These are phyloP conservation scores for Penicillium pancosmium DNA, from an alignment of 495 filamentous ascomycete species.

Conservation along the genomic window DNA sequence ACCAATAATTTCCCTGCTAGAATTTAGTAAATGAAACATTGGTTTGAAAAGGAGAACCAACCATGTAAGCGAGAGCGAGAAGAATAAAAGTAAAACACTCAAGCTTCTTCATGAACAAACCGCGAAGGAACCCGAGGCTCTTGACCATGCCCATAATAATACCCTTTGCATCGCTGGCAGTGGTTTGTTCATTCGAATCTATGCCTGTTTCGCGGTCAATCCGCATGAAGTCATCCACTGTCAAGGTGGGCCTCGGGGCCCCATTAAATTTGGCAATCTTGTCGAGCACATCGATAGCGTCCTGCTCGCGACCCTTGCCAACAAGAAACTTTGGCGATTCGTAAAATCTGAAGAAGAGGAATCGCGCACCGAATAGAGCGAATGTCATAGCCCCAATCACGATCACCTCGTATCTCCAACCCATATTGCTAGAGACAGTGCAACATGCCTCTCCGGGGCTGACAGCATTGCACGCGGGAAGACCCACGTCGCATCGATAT, in stretches of 20 bases:
- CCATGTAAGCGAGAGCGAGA: conserved; percentile 19
- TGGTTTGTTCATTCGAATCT: neutral
- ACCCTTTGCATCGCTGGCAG: neutral
- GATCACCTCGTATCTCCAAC: conserved; percentile 72
- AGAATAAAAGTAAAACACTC: conserved; percentile 14
- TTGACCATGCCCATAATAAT: conserved; percentile 2
- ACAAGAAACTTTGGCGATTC: conserved; percentile 70
- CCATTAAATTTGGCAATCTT: conserved; percentile 39
- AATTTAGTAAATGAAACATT: neutral
- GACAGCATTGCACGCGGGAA: conserved; percentile 27
- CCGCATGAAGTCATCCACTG: conserved; percentile 10
- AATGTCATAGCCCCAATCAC: conserved; percentile 66
- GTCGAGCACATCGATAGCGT: conserved; percentile 40
- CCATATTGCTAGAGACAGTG: conserved; percentile 58
- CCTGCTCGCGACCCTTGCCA: conserved; percentile 37
- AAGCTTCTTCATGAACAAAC: conserved; percentile 10
- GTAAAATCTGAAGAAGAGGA: conserved; percentile 65
- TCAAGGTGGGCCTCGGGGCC: conserved; percentile 7
- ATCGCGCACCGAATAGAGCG: conserved; percentile 60
- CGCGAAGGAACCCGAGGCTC: conserved; percentile 5
- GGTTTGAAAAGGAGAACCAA: neutral
- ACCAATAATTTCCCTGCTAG: conserved; percentile 23
- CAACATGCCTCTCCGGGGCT: conserved; percentile 45
- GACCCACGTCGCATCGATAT: conserved; percentile 36
- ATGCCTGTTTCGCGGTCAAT: conserved; percentile 1